Evolutionary conservation across 805 yeast genomes (phyloP).

Genomic region (Sungouiella thailandica): DNA sequence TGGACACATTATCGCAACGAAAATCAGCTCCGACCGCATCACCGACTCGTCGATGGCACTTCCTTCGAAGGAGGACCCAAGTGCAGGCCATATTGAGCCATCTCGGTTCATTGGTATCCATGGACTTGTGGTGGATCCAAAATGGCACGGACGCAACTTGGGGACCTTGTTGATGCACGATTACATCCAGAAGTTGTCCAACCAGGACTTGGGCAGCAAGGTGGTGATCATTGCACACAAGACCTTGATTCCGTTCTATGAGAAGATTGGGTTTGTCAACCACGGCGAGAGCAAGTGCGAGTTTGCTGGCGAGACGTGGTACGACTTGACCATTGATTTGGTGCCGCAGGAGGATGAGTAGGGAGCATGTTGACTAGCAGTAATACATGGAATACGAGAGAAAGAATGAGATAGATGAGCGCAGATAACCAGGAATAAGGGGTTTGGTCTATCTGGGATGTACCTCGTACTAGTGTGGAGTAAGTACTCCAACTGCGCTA

Average conservation of each 20-base stretch:
- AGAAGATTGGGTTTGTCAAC: constrained; percentile 72
- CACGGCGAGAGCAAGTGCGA: constrained; percentile 58
- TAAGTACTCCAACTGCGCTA: too few species aligned
- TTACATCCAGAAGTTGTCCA: constrained; percentile 82
- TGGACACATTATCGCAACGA: constrained; percentile 80
- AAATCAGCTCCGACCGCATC: constrained; percentile 46
- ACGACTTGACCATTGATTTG: constrained; percentile 48
- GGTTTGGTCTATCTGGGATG: too few species aligned
- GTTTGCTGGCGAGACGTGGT: constrained; percentile 59
- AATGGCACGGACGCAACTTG: constrained; percentile 74
- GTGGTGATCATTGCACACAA: constrained; percentile 72
- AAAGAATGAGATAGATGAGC: too few species aligned
- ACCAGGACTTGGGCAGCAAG: constrained; percentile 79
- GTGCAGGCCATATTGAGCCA: constrained; percentile 67
- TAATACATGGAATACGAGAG: too few species aligned
- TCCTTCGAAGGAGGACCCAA: constrained; percentile 37
- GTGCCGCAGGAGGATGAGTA: constrained; percentile 38
- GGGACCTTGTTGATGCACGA: constrained; percentile 83
- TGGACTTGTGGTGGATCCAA: constrained; percentile 70
- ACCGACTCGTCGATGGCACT: constrained; percentile 57
- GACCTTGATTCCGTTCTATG: constrained; percentile 68
- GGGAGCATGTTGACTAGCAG: too few species aligned
- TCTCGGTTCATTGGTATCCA: constrained; percentile 78
- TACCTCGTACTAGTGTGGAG: too few species aligned
- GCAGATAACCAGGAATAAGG: too few species aligned